Conservation (phyloP, 495 filamentous ascomycete genomes). For the Clohesyomyces aquaticus region DNA sequence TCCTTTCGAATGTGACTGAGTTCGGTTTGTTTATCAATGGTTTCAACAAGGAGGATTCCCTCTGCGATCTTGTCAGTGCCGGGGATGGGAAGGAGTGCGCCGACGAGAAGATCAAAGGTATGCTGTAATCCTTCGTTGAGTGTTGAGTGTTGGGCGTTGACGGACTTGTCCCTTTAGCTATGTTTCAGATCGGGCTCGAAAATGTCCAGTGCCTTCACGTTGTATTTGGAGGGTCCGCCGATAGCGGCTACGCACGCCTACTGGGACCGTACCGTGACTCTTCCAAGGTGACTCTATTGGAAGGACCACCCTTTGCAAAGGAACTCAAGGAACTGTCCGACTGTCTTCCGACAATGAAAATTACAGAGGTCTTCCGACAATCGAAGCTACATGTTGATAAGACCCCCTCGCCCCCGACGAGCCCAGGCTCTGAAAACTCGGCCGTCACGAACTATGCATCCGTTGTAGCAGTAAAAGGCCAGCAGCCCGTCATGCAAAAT, state of each 20-base stretch:
- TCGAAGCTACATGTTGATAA: background rate
- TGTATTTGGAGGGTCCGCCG: constrained; percentile 7
- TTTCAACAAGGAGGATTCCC: constrained; percentile 15
- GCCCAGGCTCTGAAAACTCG: background rate
- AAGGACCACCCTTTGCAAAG: constrained; percentile 15
- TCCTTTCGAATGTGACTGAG: background rate
- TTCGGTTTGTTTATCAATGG: constrained; percentile 13
- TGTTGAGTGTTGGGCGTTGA: background rate
- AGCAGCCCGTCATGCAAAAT: background rate
- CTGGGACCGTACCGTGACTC: constrained; percentile 11
- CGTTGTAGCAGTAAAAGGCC: background rate
- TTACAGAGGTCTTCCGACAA: background rate
- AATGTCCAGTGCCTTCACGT: constrained; percentile 14
- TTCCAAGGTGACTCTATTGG: constrained; percentile 2
- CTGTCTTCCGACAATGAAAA: background rate
- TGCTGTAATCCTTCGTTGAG: background rate
- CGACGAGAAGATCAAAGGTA: constrained; percentile 18
- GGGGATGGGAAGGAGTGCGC: constrained; percentile 13
- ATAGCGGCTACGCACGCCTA: constrained; percentile 9
- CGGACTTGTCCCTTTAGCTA: background rate
- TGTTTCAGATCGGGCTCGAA: constrained; percentile 9
- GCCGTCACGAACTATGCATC: background rate
- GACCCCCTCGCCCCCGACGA: background rate
- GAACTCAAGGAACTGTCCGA: constrained; percentile 3
- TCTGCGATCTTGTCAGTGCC: constrained; percentile 12